Evolutionary conservation across 495 filamentous ascomycete genomes (phyloP).

Genomic region (Cercophora newfieldiana): DNA sequence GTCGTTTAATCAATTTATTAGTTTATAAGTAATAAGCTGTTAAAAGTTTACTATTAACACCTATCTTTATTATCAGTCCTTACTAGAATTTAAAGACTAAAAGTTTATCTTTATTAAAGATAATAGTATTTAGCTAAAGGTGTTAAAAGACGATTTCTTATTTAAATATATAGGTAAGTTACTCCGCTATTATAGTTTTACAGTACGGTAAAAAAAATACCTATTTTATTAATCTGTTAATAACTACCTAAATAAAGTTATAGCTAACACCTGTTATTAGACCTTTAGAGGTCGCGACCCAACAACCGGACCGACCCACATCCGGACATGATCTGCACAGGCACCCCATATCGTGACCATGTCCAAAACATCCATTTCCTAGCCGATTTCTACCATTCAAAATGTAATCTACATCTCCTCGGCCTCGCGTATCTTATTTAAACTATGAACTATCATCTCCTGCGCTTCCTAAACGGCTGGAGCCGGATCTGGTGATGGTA

Average conservation of each 20-base stretch:
- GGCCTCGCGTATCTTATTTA: background rate
- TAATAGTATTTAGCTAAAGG: background rate
- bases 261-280: background rate
- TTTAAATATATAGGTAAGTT: background rate
- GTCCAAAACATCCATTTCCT: background rate
- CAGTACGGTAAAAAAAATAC: background rate
- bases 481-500: background rate
- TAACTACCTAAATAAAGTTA: background rate
- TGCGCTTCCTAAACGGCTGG: background rate
- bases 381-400: background rate
- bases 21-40: constrained; percentile 12
- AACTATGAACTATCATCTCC: background rate
- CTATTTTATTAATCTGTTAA: background rate
- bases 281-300: background rate
- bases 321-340: background rate
- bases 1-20: constrained; percentile 17
- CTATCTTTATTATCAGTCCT: background rate
- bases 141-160: background rate
- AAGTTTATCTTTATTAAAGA: background rate
- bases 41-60: constrained; percentile 5
- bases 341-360: background rate
- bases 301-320: background rate
- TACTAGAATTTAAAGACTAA: constrained; percentile 5
- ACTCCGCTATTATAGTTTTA: background rate
- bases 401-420: background rate